Percentiles rank a stretch among this genome's conserved stretches.
phyloP scores from a whole-genome alignment of 164 flowering plant genomes.

The Paratinospora sagittata region DNA sequence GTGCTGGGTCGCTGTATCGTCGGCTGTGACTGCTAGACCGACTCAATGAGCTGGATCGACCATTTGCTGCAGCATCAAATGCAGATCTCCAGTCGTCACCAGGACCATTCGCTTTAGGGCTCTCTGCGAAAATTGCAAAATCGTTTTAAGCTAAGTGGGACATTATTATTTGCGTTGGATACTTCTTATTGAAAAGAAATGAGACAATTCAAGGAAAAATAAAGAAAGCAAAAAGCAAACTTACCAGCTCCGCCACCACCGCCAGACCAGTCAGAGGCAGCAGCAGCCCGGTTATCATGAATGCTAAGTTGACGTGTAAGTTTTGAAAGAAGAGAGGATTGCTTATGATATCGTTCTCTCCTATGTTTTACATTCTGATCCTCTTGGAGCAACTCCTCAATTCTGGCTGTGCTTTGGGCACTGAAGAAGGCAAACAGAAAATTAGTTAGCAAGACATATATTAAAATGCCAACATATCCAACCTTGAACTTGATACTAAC shows the following conservation, averaged over 20 bases:
- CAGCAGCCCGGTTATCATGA: conserved; percentile 89
- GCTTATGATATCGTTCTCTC: conserved; percentile 81
- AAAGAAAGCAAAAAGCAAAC: not conserved
- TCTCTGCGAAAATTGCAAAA: no score
- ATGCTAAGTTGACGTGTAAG: conserved; percentile 80
- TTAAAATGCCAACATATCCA: not conserved
- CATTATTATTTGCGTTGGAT: not conserved
- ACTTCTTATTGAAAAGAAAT: no score
- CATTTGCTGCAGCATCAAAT: conserved; percentile 89
- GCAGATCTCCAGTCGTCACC: conserved; percentile 94
- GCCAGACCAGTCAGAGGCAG: conserved; percentile 59
- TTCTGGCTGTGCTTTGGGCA: conserved; percentile 67
- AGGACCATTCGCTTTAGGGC: conserved; percentile 41
- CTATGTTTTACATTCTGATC: conserved; percentile 82
- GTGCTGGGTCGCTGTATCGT: conserved; percentile 62
- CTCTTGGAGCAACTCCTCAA: conserved; percentile 86
- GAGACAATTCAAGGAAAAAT: no score
- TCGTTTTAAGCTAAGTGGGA: not conserved
- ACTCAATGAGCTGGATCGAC: conserved; percentile 29
- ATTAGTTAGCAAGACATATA: not conserved
- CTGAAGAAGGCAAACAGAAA: conserved; percentile 23
- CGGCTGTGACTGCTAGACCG: conserved; percentile 60
- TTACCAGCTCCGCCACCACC: conserved; percentile 30
- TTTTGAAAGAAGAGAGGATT: conserved; percentile 80
- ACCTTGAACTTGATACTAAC: conserved; percentile 24